Percentiles rank a stretch among this genome's conserved stretches.
Evolutionary conservation across 192 early-diverging fungal genomes (phyloP).

Genomic region (Haplosporangium gracile): DNA sequence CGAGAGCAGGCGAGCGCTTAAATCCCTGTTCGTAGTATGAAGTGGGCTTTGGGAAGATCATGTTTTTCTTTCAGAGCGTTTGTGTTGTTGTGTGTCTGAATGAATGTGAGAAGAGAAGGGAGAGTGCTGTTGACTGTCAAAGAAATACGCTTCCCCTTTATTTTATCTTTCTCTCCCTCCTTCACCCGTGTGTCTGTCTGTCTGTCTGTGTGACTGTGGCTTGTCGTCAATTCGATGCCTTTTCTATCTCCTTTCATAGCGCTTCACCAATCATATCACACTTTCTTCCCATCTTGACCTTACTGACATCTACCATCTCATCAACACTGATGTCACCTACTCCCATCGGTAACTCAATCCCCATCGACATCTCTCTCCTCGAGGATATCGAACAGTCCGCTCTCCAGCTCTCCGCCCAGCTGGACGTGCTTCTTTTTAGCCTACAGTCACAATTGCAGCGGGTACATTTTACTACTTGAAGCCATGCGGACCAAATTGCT

Average conservation of each 20-base stretch:
- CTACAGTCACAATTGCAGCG: slow-evolving; percentile 31
- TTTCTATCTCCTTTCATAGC: too few species aligned
- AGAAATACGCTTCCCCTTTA: too few species aligned
- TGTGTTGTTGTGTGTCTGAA: neutral
- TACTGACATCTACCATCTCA: neutral
- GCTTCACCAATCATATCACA: neutral
- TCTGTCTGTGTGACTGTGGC: too few species aligned
- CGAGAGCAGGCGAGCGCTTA: slow-evolving; percentile 66
- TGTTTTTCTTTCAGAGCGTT: neutral
- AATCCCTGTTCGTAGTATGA: slow-evolving; percentile 58
- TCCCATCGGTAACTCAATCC: slow-evolving; percentile 48
- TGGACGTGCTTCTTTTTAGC: slow-evolving; percentile 31
- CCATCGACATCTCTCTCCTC: slow-evolving; percentile 45
- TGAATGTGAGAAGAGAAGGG: neutral
- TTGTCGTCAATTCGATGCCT: too few species aligned
- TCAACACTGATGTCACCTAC: neutral
- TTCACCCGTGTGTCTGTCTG: too few species aligned
- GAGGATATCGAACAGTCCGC: slow-evolving; percentile 49
- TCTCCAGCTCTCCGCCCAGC: slow-evolving; percentile 42
- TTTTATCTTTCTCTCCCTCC: too few species aligned
- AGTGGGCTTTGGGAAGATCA: slow-evolving; percentile 55
- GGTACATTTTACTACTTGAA: neutral
- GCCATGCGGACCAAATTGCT: too few species aligned
- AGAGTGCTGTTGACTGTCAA: neutral
- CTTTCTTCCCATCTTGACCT: neutral